These are phyloP conservation scores for Puccinia coronata DNA, from an alignment of 1,284 basidiomycete genomes.

Conservation along the genomic window DNA sequence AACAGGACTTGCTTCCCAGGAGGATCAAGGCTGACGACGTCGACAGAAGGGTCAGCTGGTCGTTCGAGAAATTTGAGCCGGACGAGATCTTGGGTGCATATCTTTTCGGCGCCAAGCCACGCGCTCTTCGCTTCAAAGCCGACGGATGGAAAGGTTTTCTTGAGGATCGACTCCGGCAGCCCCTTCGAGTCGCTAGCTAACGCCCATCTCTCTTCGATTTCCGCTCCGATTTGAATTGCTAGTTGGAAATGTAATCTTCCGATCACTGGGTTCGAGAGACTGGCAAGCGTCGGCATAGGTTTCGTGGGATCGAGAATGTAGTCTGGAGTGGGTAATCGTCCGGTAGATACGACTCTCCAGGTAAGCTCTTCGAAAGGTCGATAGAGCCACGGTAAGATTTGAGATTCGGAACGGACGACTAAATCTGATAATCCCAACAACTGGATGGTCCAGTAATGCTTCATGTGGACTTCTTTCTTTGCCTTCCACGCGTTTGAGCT, in stretches of 20 bases:
- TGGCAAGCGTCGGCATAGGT: constrained; percentile 23
- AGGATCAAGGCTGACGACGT: background rate
- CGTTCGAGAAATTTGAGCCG: constrained; percentile 13
- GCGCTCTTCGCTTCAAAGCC: constrained; percentile 2
- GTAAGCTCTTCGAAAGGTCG: background rate
- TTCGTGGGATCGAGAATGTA: constrained; percentile 5
- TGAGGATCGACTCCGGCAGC: background rate
- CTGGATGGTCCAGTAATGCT: constrained; percentile 43
- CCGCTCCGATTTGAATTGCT: constrained; percentile 26
- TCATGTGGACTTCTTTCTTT: constrained; percentile 40
- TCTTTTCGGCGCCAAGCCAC: constrained; percentile 44
- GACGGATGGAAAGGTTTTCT: background rate
- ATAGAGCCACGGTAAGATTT: constrained; percentile 14
- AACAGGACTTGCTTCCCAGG: constrained; percentile 6
- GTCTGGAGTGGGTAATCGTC: background rate
- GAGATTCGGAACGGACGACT: constrained; percentile 38
- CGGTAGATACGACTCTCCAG: constrained; percentile 14
- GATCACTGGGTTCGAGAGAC: constrained; percentile 12
- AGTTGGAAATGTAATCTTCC: constrained; percentile 30
- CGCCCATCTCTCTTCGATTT: constrained; percentile 32
- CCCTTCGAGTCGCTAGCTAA: background rate
- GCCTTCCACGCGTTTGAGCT: background rate
- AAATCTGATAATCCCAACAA: constrained; percentile 32
- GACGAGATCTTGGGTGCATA: constrained; percentile 27
- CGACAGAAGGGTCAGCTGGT: background rate